Evolutionary conservation across 2,329 filamentous ascomycete genomes (phyloP), one percentile per base, ranked within the genome.

Genomic region (Tolypocladium capitatum): DNA sequence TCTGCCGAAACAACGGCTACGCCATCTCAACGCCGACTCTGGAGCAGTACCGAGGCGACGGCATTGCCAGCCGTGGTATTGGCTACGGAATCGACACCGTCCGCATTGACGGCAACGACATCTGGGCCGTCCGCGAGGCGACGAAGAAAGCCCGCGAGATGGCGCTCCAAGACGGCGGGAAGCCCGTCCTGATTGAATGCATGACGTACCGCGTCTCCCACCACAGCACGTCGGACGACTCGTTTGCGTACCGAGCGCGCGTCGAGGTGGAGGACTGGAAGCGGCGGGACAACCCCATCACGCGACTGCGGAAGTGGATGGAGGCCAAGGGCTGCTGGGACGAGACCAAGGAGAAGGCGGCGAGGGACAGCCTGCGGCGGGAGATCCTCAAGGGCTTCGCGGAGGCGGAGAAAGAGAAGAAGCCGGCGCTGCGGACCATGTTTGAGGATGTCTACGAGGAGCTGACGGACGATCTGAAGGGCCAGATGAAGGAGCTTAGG

Each of bases 131-230:
- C 0, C 76, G 86, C 36, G 84, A 89, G 65, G 88, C 81, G 0
- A 92, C 86, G 24, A 80, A 79, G 59, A 77, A 78, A 62, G 92
- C 92, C 0, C 78, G 90, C 2, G 74, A 78, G 44, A 78, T 91
- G 59, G 90, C 91, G 0, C 74, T 97, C 3, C 72, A 84, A 48
- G 81, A 86, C 40, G 87, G 86, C n/a, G 86, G 87, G 4, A 80
- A 78, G 52, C 89, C 88, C 0, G 78, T 98, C 0, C 71, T 98
- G 8, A 84, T 98, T 36, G 92, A 98, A 68, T 89, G 89, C 48
- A 94, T 98, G 86, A 91, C 86, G 24, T 98, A 98, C 68, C 88
- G 92, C n/a, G 90, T 97, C 40, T 91, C 86, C 7, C 89, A 98
- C 63, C 92, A 98, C 69, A 95, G 88, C 66, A 98, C 92, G 1